phyloP scores from a whole-genome alignment of 306 rosid species.

The Vigna mungo region DNA sequence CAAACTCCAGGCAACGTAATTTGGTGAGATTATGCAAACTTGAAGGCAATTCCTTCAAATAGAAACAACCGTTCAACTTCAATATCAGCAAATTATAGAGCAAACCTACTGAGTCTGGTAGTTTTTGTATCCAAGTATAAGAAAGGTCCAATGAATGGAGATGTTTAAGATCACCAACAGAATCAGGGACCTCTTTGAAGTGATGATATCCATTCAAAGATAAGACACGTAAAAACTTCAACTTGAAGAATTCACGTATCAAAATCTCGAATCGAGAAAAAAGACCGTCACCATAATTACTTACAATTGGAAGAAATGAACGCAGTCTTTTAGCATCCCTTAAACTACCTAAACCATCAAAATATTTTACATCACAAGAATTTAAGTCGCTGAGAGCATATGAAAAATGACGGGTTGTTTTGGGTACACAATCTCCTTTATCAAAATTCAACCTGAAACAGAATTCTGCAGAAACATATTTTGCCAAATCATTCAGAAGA shows the following conservation, averaged over 20 bases:
- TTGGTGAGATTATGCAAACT: neutral
- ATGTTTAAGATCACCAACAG: no score
- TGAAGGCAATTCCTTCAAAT: no score
- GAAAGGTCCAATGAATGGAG: no score
- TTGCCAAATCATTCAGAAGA: neutral
- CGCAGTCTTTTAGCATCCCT: neutral
- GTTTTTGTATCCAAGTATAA: fast-evolving
- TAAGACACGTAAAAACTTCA: no score
- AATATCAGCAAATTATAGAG: neutral
- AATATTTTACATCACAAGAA: neutral
- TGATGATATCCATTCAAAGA: no score
- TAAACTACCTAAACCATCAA: neutral
- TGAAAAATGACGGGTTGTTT: neutral
- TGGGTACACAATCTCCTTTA: neutral
- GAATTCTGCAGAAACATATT: neutral
- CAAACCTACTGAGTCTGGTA: no score
- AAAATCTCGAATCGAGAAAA: no score
- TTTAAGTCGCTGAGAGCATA: neutral
- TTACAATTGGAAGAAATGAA: neutral
- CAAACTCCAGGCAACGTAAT: neutral
- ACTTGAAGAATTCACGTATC: no score
- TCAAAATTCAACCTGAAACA: neutral
- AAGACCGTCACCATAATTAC: no score
- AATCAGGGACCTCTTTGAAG: no score
- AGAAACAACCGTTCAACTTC: no score